Evolutionary conservation across 768 basidiomycete species (phyloP).

Genomic region (Lactarius indigo): DNA sequence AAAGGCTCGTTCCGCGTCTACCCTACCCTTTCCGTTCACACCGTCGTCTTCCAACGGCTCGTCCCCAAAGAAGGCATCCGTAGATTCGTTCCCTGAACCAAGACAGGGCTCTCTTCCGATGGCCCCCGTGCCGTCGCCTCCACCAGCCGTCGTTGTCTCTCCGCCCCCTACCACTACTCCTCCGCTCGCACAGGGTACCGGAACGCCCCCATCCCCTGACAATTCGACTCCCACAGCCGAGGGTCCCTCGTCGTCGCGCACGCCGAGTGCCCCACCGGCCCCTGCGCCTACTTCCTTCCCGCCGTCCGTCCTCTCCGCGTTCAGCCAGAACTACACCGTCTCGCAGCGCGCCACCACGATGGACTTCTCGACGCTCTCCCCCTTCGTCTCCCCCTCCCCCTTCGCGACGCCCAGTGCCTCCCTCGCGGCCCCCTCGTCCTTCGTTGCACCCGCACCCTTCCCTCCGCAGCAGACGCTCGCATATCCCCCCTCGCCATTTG

Average conservation of each 20-base stretch:
- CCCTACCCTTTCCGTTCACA: conserved; percentile 24
- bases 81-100: neutral
- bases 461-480: conserved; percentile 6
- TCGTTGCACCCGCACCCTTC: conserved; percentile 9
- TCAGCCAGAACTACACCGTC: conserved; percentile 5
- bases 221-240: neutral
- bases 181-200: neutral
- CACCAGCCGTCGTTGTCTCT: neutral
- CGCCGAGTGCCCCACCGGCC: neutral
- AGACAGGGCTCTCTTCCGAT: neutral
- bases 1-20: conserved; percentile 24
- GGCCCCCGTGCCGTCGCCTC: neutral
- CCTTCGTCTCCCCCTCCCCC: conserved; percentile 15
- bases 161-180: neutral
- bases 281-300: neutral
- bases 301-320: conserved; percentile 18
- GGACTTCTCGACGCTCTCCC: conserved; percentile 19
- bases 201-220: neutral
- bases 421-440: conserved; percentile 14
- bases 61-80: neutral
- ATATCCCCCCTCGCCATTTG: conserved; percentile 20
- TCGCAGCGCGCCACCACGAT: conserved; percentile 12
- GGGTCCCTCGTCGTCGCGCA: neutral
- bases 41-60: neutral
- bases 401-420: conserved; percentile 4